phyloP scores from a whole-genome alignment of 1,284 basidiomycete genomes.

The Laetiporus sulphureus region DNA sequence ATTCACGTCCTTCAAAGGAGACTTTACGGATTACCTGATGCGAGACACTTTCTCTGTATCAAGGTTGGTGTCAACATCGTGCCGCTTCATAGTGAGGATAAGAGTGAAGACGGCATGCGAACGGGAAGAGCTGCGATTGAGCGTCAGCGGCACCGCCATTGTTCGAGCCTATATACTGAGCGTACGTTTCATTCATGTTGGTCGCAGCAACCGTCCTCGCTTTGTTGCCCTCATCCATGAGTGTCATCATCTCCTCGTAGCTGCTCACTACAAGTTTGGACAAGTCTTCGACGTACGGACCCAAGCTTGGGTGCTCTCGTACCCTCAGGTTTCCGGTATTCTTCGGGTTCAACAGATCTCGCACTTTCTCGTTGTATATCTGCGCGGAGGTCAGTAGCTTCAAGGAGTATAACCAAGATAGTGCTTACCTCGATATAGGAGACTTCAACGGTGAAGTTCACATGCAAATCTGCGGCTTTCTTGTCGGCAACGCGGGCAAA shows the following conservation, averaged over 20 bases:
- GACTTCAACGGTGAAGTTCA: constrained; percentile 89
- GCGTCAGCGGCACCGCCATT: no score
- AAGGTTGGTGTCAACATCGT: constrained; percentile 77
- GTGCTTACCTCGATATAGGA: constrained; percentile 86
- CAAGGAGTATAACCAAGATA: neutral
- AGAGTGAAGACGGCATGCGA: constrained; percentile 98
- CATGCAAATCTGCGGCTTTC: constrained; percentile 56
- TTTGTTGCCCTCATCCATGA: constrained; percentile 99
- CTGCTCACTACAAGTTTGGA: constrained; percentile 89
- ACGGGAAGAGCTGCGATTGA: constrained; percentile 69
- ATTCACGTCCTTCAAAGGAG: constrained; percentile 13
- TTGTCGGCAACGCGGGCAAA: constrained; percentile 80
- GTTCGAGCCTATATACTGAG: no score
- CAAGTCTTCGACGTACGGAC: constrained; percentile 96
- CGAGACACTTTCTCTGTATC: constrained; percentile 96
- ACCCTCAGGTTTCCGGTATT: constrained; percentile 95
- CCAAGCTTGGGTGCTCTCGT: constrained; percentile 90
- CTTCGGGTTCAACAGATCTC: constrained; percentile 95
- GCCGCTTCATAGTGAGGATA: constrained; percentile 85
- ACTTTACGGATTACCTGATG: constrained; percentile 56
- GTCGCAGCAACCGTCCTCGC: constrained; percentile 96
- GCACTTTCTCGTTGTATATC: constrained; percentile 99
- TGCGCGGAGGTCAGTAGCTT: constrained; percentile 23
- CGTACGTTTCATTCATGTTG: constrained; percentile 98
- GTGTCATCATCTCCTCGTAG: constrained; percentile 94